Percentiles rank a stretch among this genome's conserved stretches.
Conservation (phyloP, 306 rosid genomes). For the Elaeagnus macrophylla region DNA sequence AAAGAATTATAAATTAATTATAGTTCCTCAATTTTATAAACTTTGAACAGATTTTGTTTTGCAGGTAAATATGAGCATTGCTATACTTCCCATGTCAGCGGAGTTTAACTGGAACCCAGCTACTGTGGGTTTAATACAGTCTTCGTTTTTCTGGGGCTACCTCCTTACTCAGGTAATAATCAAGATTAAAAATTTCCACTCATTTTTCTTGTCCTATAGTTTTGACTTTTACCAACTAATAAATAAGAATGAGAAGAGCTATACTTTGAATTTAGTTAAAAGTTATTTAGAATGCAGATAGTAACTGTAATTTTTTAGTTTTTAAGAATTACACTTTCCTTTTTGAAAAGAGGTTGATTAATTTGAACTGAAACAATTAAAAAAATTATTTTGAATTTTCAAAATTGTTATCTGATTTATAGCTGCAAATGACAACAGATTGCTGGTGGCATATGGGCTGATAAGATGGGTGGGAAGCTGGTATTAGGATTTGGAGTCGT, state of each 20-base stretch:
- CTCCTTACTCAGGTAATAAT: conserved; percentile 79
- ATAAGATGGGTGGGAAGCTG: conserved; percentile 84
- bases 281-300: not conserved
- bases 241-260: not conserved
- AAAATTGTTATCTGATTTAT: conserved; percentile 13
- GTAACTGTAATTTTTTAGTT: not conserved
- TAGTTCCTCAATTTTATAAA: conserved; percentile 8
- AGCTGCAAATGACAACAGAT: conserved; percentile 46
- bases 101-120: conserved; percentile 80
- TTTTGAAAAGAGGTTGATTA: not conserved
- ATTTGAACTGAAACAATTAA: not conserved
- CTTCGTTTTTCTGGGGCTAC: conserved; percentile 99
- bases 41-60: conserved; percentile 16
- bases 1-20: not conserved
- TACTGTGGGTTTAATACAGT: conserved; percentile 88
- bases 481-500: conserved; percentile 85
- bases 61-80: conserved; percentile 99
- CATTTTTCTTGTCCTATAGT: not conserved
- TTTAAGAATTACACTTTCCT: not conserved
- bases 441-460: conserved; percentile 99
- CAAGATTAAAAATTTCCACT: not conserved
- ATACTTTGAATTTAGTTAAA: not conserved
- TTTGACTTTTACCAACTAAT: not conserved
- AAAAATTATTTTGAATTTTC: conserved; percentile 1
- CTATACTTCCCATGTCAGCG: conserved; percentile 98